A percentile compares a stretch with the other conserved stretches of the same genome.
Conservation (phyloP, 257 asterid genomes). For the Hygrophila difformis region DNA sequence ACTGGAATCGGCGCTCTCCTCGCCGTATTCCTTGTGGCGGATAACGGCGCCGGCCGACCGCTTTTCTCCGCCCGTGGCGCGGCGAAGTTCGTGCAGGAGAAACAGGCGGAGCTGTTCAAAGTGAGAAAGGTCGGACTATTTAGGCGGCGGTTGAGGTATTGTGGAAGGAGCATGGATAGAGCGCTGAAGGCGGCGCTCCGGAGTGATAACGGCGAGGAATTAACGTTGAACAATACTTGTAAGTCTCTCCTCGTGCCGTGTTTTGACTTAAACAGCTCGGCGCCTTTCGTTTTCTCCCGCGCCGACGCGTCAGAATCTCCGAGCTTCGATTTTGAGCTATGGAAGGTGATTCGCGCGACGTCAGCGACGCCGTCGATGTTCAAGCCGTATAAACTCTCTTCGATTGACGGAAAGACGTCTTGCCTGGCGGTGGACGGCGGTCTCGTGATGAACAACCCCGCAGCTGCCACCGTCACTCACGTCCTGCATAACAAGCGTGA, state of each 20-base stretch:
- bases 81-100: conserved; percentile 36
- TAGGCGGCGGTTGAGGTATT: conserved; percentile 40
- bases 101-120: conserved; percentile 41
- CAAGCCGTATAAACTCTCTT: conserved; percentile 59
- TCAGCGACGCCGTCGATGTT: conserved; percentile 69
- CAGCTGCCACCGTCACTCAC: conserved; percentile 97
- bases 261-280: conserved; percentile 69
- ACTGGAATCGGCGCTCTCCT: conserved; percentile 85
- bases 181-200: conserved; percentile 52
- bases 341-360: conserved; percentile 94
- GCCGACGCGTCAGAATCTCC: conserved; percentile 82
- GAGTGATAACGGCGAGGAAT: conserved; percentile 39
- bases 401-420: conserved; percentile 68
- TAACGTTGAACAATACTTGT: conserved; percentile 74
- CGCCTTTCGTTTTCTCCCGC: conserved; percentile 92
- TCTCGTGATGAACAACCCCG: conserved; percentile 87
- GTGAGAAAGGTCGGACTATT: conserved; percentile 30
- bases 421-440: conserved; percentile 93
- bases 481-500: conserved; percentile 87
- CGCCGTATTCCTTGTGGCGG: conserved; percentile 80
- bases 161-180: conserved; percentile 55
- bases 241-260: conserved; percentile 86
- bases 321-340: conserved; percentile 82
- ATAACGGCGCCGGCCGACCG: conserved; percentile 73
- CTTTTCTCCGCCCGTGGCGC: conserved; percentile 59